These are phyloP conservation scores for Hyphodiscus hymeniophilus DNA, from an alignment of 495 filamentous ascomycete genomes.

Conservation along the genomic window DNA sequence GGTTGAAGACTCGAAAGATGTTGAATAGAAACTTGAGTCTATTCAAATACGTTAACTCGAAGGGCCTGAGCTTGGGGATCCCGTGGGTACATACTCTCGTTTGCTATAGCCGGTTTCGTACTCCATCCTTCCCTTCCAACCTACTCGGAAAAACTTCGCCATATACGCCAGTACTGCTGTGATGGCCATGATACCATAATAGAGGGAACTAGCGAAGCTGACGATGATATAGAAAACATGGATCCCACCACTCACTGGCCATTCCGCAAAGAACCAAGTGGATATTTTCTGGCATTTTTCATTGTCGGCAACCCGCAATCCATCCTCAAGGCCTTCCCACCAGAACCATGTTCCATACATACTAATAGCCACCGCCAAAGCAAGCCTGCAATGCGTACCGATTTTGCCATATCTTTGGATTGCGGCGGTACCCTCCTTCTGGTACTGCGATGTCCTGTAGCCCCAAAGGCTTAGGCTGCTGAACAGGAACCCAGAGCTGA, in stretches of 20 bases:
- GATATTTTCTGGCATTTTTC: slow-evolving; percentile 16
- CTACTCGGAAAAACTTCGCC: slow-evolving; percentile 8
- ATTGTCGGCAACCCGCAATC: slow-evolving; percentile 6
- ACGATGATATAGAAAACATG: slow-evolving; percentile 20
- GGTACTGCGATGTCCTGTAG: slow-evolving; percentile 22
- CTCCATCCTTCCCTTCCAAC: slow-evolving; percentile 3
- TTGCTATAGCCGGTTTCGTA: slow-evolving; percentile 22
- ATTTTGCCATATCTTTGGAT: slow-evolving; percentile 20
- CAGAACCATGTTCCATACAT: slow-evolving; percentile 25
- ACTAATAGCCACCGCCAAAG: slow-evolving; percentile 20
- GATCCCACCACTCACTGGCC: slow-evolving; percentile 15
- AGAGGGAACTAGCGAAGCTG: slow-evolving; percentile 13
- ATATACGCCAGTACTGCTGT: slow-evolving; percentile 12
- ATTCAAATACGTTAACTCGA: neutral
- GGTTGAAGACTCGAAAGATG: slow-evolving; percentile 19
- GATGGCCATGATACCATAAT: slow-evolving; percentile 20
- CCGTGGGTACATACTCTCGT: slow-evolving; percentile 15
- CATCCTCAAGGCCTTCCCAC: slow-evolving; percentile 18
- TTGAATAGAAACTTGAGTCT: slow-evolving; percentile 19
- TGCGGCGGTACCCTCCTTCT: slow-evolving; percentile 15
- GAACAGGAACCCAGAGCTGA: slow-evolving; percentile 23
- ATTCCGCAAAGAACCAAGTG: slow-evolving; percentile 24
- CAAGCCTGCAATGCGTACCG: slow-evolving; percentile 21
- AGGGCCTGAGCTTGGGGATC: neutral
- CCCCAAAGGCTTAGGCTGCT: slow-evolving; percentile 23